Conservation (phyloP, 345 rosid genomes). For the Camelina hispida region DNA sequence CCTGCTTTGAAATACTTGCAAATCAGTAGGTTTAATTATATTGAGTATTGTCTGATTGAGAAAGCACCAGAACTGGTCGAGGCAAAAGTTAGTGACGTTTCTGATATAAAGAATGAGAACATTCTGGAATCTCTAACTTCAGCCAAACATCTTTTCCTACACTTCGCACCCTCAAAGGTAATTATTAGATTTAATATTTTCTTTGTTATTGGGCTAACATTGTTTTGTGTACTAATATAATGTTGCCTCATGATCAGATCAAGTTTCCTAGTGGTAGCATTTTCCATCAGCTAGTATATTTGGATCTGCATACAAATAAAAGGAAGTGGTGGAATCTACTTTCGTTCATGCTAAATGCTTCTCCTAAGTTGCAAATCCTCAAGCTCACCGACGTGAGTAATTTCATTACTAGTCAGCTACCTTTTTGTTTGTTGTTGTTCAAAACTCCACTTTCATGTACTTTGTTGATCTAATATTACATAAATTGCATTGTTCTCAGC, state of each 20-base stretch:
- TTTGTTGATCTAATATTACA: not conserved
- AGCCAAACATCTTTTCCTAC: not conserved
- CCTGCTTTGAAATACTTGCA: no score
- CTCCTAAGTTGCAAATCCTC: constrained; percentile 14
- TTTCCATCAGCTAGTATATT: no score
- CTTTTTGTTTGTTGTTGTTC: not conserved
- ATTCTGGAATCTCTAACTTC: not conserved
- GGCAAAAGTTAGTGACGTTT: constrained; percentile 12
- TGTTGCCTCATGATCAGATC: not conserved
- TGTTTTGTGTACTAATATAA: not conserved
- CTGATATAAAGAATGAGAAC: not conserved
- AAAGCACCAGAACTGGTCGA: constrained; percentile 2
- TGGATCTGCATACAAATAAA: not conserved
- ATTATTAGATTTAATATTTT: no score
- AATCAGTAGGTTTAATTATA: no score
- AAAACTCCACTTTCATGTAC: not conserved
- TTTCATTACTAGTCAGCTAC: not conserved
- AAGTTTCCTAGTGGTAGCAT: not conserved
- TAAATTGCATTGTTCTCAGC: not conserved
- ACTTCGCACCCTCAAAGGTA: constrained; percentile 4
- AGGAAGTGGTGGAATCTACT: not conserved
- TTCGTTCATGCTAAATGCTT: not conserved
- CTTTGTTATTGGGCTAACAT: not conserved
- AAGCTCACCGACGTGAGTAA: constrained; percentile 1
- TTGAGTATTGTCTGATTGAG: constrained; percentile 11